phyloP scores from a whole-genome alignment of 352 stramenopile species.

The Aphanomyces invadans region DNA sequence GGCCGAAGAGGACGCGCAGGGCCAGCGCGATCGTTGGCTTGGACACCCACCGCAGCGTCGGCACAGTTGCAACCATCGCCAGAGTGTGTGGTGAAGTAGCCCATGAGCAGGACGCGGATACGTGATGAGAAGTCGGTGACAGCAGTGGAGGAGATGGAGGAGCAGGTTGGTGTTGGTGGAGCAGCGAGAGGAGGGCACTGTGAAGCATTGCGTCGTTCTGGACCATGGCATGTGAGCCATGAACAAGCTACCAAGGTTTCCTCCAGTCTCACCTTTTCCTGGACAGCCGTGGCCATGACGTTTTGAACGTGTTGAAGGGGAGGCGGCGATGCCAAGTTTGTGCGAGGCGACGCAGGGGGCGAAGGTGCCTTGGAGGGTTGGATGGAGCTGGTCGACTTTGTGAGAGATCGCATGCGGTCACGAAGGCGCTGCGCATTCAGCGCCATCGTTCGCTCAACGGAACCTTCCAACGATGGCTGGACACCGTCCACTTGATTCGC shows the following conservation, averaged over 20 bases:
- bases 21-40: conserved; percentile 7
- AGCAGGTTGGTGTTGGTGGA: background rate
- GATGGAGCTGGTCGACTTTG: background rate
- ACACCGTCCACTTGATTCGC: background rate
- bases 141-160: too few species aligned
- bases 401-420: conserved; percentile 10
- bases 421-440: conserved; percentile 21
- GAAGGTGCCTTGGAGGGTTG: background rate
- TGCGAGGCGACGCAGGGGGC: background rate
- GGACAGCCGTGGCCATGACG: background rate
- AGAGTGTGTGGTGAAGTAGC: background rate
- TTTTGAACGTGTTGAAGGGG: background rate
- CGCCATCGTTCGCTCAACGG: conserved; percentile 13
- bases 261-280: background rate
- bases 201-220: background rate
- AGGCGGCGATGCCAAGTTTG: too few species aligned
- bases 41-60: background rate
- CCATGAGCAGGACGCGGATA: too few species aligned
- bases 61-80: background rate
- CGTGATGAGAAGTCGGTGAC: too few species aligned
- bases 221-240: too few species aligned
- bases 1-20: background rate
- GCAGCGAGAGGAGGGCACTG: too few species aligned
- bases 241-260: too few species aligned
- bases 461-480: conserved; percentile 3